Base-by-base conservation (phyloP, 192 early-diverging fungal species). In the Spinellus fusiger region DNA sequence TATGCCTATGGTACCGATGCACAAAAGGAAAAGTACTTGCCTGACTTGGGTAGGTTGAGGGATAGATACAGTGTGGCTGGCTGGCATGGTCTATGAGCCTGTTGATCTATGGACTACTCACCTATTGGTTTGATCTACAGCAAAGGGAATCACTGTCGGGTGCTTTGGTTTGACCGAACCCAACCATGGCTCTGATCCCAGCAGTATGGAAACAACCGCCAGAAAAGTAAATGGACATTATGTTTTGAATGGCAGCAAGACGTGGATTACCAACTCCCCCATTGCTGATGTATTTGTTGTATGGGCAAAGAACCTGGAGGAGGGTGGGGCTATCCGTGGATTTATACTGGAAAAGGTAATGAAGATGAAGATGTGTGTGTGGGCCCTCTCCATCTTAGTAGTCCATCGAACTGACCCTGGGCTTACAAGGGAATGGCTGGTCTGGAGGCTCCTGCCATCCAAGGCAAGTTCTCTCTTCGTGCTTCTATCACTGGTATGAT, bases 231-330 rank as follows among this genome's bases (percentile, higher is more conserved):
- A 86, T 13, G 82, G 82, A 8, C 73, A 75, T 35, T 92, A 84
- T 70, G 83, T 97, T 5, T 56, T 98, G 31, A 89, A 83, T 54
- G 96, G 96, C 4, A 81, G 85, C 77, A 99, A 99, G 78, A 97
- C 92, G 49, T 99, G 96, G 96, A 99, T 95, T 73, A 96, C 96
- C 59, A 98, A 98, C 82, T 93, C 93, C 32, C 96, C 96, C 10
- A 89, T 98, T 49, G 96, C 96, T 44, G 94, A 97, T 54, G 87
- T 97, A 25, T 96, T 95, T 80, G 80, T 98, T 25, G 80, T 98
- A 23, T 98, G 96, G 96, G 96, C 93, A 31, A 96, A 93, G 76
- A 81, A 83, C 46, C 65, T 64, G 46, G 90, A 92, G 5, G 87
- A 91, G 66, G 86, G 83, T 57, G 63, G 69, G 55, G 82, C 84